Evolutionary conservation across 108 stramenopile species (phyloP), one percentile per base, ranked within the genome.

Genomic region (Cyclotella sp.): DNA sequence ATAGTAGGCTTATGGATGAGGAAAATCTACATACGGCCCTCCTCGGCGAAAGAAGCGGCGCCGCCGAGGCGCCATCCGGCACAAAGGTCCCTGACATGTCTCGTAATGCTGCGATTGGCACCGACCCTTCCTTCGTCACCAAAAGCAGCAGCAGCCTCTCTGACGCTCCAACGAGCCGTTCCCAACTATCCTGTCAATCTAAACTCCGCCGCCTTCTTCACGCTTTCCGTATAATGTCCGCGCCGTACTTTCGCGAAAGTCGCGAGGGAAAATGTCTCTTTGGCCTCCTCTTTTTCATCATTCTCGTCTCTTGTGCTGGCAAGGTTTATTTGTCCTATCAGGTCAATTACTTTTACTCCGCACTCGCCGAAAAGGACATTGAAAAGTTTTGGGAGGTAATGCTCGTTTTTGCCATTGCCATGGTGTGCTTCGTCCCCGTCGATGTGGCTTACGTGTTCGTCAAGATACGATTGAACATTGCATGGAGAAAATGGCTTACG

Each of bases 401-500:
- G 53, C 15, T 40, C 19, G 57, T 79, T 28, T 95, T 93, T 62
- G 30, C 84, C 21, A 68, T 59, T 0, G 90, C 93, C 0, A 52
- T 92, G 61, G 46, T 73, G 10, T 57, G 82, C 1, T 81, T 91
- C 42, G 90, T 90, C 15, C 93, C 93, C 3, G 86, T 94, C 15
- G 83, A 85, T 44, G 93, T 94, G 16, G 79, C 82, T 10, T 95
- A 94, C 69, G 51, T 84, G 21, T 95, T 68, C 67, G 72, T 84
- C 22, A 16, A 74, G 49, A 75, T 84, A 55, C 62, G 39, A 41
- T 47, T 88, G 59, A 81, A 75, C 24, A 77, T 92, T 63, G 70
- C 87, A 11, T 92, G 91, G 91, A 64, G 96, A 19, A 79, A 94
- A 63, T 95, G 94, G 94, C 90, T 97, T 82, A 97, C 96, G n/a